Base-by-base conservation (phyloP, 129 eudicot genomes). In the Flaveria robusta region DNA sequence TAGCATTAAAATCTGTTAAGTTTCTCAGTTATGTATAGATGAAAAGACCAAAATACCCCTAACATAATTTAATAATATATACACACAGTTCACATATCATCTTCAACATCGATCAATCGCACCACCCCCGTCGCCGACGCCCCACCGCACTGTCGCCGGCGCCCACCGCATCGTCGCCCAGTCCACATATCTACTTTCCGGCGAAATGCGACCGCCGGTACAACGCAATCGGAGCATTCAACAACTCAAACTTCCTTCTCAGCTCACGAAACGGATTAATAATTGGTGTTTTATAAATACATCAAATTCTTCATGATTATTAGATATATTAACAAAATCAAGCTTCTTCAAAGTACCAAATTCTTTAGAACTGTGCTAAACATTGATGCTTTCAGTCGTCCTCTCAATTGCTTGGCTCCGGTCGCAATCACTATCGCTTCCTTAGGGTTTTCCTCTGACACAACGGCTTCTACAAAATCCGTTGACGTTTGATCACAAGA, bases 201-300 rank as follows among this genome's bases (percentile, higher is more conserved):
- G 74, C 86, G 0, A 63, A 84, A n/a, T 93, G 98, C 66, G 31
- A 51, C 69, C 96, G 97, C 1, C 3, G 37, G 23, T 79, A 83
- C 7, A 49, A 22, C 0, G 66, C 69, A 7, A 77, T 87, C 23
- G 1, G 8, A 1, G 31, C 8, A 4, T 74, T 93, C 7, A 49
- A 5, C 8, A 65, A 76, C 27, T 1, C 0, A 0, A 78, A 84
- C 70, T 90, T 68, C 76, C 85, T 85, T 14, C 81, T 84, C 3
- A 82, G 88, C 29, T 78, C 74, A 29, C 79, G 87, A 5, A 93
- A 90, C 66, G 82, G 86, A 3, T 77, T 93, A n/a, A n/a, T n/a
- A n/a, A n/a, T n/a, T n/a, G n/a, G n/a, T n/a, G 18, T 18, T 72
- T 72, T 51, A 31, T 37, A 31, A 59, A 16, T 10, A 22, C 9